Evolutionary conservation across 1,139 yeast species (phyloP).

Genomic region (Kurtzmaniella natalensis): DNA sequence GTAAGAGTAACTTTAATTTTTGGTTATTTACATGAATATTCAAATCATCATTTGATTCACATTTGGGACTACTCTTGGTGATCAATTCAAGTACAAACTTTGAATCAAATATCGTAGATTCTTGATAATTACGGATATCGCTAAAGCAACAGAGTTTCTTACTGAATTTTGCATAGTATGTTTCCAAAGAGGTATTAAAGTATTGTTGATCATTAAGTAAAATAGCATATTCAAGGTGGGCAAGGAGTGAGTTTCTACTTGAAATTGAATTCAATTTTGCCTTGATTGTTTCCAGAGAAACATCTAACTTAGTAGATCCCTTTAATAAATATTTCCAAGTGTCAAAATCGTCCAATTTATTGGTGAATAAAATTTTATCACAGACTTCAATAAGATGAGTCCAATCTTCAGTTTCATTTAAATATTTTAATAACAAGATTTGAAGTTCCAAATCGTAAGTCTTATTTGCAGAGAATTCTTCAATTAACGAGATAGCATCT

Average conservation of each 20-base stretch:
- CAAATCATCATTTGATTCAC: conserved; percentile 18
- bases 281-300: conserved; percentile 21
- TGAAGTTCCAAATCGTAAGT: conserved; percentile 54
- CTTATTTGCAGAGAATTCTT: conserved; percentile 31
- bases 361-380: conserved; percentile 31
- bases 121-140: conserved; percentile 43
- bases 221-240: conserved; percentile 44
- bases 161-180: conserved; percentile 43
- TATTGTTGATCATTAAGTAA: conserved; percentile 14
- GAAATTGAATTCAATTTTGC: conserved; percentile 17
- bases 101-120: conserved; percentile 9
- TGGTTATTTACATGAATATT: conserved; percentile 45
- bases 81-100: conserved; percentile 10
- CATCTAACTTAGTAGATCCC: conserved; percentile 34
- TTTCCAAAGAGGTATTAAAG: conserved; percentile 22
- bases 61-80: conserved; percentile 9
- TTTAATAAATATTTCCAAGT: conserved; percentile 53
- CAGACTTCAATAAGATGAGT: conserved; percentile 30
- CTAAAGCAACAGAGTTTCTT: conserved; percentile 57
- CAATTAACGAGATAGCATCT: conserved; percentile 26
- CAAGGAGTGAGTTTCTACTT: conserved; percentile 52
- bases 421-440: conserved; percentile 43
- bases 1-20: conserved; percentile 31
- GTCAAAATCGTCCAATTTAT: conserved; percentile 53
- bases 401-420: conserved; percentile 40